Evolutionary conservation across 305 asterid genomes (phyloP), one percentile per base, ranked within the genome.

Genomic region (Striga hermonthica): DNA sequence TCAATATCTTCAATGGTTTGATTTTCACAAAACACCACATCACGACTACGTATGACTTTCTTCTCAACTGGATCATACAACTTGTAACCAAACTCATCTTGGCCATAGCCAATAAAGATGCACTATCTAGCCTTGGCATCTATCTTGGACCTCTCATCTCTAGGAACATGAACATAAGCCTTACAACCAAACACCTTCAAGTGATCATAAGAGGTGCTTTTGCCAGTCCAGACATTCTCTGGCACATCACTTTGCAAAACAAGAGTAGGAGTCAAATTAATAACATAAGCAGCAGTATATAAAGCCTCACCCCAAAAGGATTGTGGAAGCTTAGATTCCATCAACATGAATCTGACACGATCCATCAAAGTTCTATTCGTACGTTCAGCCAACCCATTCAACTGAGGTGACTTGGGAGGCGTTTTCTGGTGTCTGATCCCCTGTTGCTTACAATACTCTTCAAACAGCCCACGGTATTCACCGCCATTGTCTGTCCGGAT

Each of bases 21-120:
- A 3, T 39, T 39, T 39, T 39, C 6, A 39, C 44, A 39, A 8
- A 39, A 39, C 9, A 39, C 9, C 44, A 39, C 38, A 2, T 55
- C 38, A 16, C 6, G 8, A 2, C 60, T 28, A 4, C 16, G 37
- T 4, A 39, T 50, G 9, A 60, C 13, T 14, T 60, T 60, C 37
- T 40, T 60, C 1, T 60, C 50, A 40, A 39, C 13, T 14, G 36
- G 65, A 60, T 60, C 47, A 15, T 40, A 15, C 3, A 60, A 39
- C 40, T 1, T 39, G 6, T 39, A 60, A 2, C 65, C 65, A 60
- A 60, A 60, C 9, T 37, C 50, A 60, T 39, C 65, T 1, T 39
- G 12, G 9, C n/a, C 50, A 40, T 41, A 60, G 7, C 54, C 39
- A 7, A 60, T 7, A 4, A 60, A 41, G 9, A 60, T 43, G 11